phyloP scores from a whole-genome alignment of 1,284 basidiomycete species.

The Porodaedalea pini region DNA sequence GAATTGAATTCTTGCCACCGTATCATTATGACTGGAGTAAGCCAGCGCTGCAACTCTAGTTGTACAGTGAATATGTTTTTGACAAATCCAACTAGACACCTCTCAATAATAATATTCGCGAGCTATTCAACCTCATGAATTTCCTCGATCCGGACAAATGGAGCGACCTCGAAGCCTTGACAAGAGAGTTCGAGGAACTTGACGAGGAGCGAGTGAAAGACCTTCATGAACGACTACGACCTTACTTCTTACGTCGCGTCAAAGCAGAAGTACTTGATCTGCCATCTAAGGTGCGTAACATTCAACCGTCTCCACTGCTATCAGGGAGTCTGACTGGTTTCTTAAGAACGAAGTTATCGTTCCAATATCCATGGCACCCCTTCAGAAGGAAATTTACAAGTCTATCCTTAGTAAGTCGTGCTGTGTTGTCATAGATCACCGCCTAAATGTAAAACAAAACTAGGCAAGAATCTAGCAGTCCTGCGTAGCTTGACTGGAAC shows the following conservation, averaged over 20 bases:
- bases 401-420: conserved; percentile 64
- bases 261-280: conserved; percentile 91
- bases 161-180: conserved; percentile 68
- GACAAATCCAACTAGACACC: conserved; percentile 63
- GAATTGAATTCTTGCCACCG: conserved; percentile 79
- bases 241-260: conserved; percentile 89
- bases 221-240: conserved; percentile 75
- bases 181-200: conserved; percentile 70
- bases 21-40: conserved; percentile 86
- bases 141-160: conserved; percentile 81
- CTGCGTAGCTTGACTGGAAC: conserved; percentile 55
- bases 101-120: conserved; percentile 93
- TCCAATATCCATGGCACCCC: conserved; percentile 82
- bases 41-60: conserved; percentile 20
- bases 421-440: background rate
- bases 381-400: conserved; percentile 90
- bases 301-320: background rate
- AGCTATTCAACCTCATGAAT: conserved; percentile 93
- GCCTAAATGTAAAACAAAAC: conserved; percentile 17
- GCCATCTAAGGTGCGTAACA: conserved; percentile 74
- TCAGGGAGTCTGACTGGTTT: conserved; percentile 19
- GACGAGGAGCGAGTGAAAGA: conserved; percentile 76
- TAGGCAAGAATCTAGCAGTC: conserved; percentile 67
- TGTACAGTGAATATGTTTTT: background rate
- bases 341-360: conserved; percentile 83